These are phyloP conservation scores for Rhodofomes roseus DNA, from an alignment of 1,284 basidiomycete species.

Conservation along the genomic window DNA sequence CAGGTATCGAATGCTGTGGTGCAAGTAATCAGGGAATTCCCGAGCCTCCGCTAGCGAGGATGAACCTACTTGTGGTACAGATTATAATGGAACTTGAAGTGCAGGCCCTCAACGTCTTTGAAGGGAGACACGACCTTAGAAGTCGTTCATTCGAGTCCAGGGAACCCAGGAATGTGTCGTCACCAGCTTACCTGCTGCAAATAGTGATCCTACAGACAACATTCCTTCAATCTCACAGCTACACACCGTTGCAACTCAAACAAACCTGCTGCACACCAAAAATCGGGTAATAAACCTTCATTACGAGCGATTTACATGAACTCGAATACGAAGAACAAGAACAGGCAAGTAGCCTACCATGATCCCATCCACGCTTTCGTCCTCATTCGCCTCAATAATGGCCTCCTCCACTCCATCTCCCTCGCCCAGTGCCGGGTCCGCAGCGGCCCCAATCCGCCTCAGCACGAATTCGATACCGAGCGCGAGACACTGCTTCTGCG, in stretches of 20 bases:
- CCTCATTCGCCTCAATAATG: conserved; percentile 92
- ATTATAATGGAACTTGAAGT: conserved; percentile 96
- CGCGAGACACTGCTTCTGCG: conserved; percentile 85
- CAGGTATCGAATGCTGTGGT: conserved; percentile 72
- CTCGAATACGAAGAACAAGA: neutral
- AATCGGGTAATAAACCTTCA: conserved; percentile 89
- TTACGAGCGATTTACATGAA: conserved; percentile 5
- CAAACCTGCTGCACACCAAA: conserved; percentile 81
- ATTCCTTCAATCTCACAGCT: conserved; percentile 8
- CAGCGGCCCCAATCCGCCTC: conserved; percentile 66
- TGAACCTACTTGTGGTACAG: conserved; percentile 93
- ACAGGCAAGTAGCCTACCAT: conserved; percentile 61
- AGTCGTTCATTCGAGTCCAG: neutral
- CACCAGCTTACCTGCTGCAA: conserved; percentile 69
- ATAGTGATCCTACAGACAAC: conserved; percentile 79
- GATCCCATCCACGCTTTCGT: conserved; percentile 85
- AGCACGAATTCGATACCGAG: conserved; percentile 88
- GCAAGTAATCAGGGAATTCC: too few relatives aligned
- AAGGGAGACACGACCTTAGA: conserved; percentile 85
- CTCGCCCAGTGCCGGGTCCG: conserved; percentile 42
- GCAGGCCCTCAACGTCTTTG: conserved; percentile 96
- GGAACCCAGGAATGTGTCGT: neutral
- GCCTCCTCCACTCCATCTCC: conserved; percentile 88
- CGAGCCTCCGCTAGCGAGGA: too few relatives aligned
- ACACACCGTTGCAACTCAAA: conserved; percentile 10